Evolutionary conservation across 192 early-diverging fungal genomes (phyloP).

Genomic region (Coemansia furcata): DNA sequence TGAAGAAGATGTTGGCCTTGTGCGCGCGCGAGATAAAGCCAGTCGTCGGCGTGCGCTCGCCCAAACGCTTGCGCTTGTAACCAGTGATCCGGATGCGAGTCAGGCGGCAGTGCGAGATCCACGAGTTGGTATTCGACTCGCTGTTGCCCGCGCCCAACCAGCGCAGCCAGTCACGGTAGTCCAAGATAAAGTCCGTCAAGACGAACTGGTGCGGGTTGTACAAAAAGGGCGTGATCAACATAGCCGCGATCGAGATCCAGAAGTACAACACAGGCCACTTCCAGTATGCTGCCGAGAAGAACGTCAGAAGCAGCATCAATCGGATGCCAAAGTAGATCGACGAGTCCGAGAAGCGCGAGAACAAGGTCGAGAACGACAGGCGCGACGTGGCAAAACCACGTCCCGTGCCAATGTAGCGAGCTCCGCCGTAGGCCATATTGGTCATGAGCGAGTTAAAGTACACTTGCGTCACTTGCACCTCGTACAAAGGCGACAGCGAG

Average conservation of each 20-base stretch:
- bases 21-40: slow-evolving; percentile 67
- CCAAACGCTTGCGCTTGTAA: slow-evolving; percentile 72
- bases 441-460: slow-evolving; percentile 79
- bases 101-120: slow-evolving; percentile 72
- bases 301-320: slow-evolving; percentile 67
- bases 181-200: slow-evolving; percentile 73
- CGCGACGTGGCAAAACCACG: slow-evolving; percentile 84
- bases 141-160: slow-evolving; percentile 85
- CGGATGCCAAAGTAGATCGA: slow-evolving; percentile 76
- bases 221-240: slow-evolving; percentile 78
- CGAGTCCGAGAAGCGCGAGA: slow-evolving; percentile 70
- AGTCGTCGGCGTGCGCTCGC: slow-evolving; percentile 61
- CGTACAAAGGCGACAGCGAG: slow-evolving; percentile 80
- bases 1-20: slow-evolving; percentile 64
- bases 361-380: slow-evolving; percentile 69
- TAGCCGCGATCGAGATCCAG: slow-evolving; percentile 75
- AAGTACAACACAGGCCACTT: slow-evolving; percentile 74
- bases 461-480: slow-evolving; percentile 83
- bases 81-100: slow-evolving; percentile 73
- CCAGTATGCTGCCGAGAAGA: slow-evolving; percentile 72
- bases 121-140: slow-evolving; percentile 70
- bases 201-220: slow-evolving; percentile 90
- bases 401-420: slow-evolving; percentile 82
- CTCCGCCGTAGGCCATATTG: slow-evolving; percentile 77
- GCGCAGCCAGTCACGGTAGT: slow-evolving; percentile 77